These are phyloP conservation scores for Candida tetrigidarum DNA, from an alignment of 1,139 yeast genomes.

Conservation along the genomic window DNA sequence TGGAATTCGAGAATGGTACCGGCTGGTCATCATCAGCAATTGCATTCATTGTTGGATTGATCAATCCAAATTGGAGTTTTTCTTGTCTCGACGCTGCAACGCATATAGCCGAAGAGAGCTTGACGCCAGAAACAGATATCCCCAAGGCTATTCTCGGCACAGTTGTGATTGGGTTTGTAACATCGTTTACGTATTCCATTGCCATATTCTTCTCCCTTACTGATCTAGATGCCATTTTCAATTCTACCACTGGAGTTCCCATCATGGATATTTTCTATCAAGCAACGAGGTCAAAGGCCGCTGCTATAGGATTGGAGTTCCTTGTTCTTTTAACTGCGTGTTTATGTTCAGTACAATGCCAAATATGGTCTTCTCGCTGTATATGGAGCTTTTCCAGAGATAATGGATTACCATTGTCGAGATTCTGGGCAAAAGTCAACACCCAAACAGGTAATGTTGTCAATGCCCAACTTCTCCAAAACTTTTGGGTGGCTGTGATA, in stretches of 20 bases:
- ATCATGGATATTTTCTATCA: slow-evolving; percentile 65
- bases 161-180: slow-evolving; percentile 65
- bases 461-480: slow-evolving; percentile 40
- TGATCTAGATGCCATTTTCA: slow-evolving; percentile 50
- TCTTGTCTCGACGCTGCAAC: slow-evolving; percentile 73
- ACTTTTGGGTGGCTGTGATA: slow-evolving; percentile 38
- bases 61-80: slow-evolving; percentile 73
- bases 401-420: slow-evolving; percentile 45
- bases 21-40: slow-evolving; percentile 66
- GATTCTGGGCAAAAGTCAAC: slow-evolving; percentile 36
- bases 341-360: slow-evolving; percentile 73
- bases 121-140: slow-evolving; percentile 59
- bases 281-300: slow-evolving; percentile 55
- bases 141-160: slow-evolving; percentile 71
- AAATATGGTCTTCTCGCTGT: slow-evolving; percentile 76
- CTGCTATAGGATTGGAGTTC: slow-evolving; percentile 62
- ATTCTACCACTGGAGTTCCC: slow-evolving; percentile 61
- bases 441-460: slow-evolving; percentile 37
- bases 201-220: slow-evolving; percentile 65
- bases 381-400: slow-evolving; percentile 84
- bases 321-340: slow-evolving; percentile 63
- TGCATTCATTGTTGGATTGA: slow-evolving; percentile 69
- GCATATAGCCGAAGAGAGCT: slow-evolving; percentile 71
- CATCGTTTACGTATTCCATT: slow-evolving; percentile 61
- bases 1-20: slow-evolving; percentile 61